These are phyloP conservation scores for Botryotinia narcissicola DNA, from an alignment of 2,329 filamentous ascomycete species.

Conservation along the genomic window DNA sequence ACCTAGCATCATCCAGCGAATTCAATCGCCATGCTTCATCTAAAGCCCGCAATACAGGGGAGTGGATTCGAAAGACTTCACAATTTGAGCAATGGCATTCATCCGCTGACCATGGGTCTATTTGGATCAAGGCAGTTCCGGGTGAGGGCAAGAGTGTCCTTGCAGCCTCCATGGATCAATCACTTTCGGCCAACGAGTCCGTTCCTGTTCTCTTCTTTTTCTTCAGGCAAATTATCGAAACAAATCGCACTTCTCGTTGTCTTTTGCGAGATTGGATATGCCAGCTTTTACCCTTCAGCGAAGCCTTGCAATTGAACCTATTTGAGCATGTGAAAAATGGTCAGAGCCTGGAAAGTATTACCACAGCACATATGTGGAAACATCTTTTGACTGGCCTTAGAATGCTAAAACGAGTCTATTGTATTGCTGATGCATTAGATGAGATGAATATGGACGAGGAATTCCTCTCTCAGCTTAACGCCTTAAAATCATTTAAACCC, in stretches of 20 bases:
- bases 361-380: conserved; percentile 36
- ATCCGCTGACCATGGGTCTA: conserved; percentile 38
- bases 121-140: conserved; percentile 49
- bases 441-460: conserved; percentile 45
- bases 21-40: conserved; percentile 28
- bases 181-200: conserved; percentile 7
- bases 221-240: conserved; percentile 41
- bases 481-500: conserved; percentile 39
- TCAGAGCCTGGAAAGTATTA: conserved; percentile 20
- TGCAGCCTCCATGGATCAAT: conserved; percentile 32
- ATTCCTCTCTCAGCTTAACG: conserved; percentile 40
- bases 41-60: conserved; percentile 26
- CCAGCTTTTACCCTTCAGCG: conserved; percentile 37
- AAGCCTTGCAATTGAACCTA: neutral
- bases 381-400: conserved; percentile 31
- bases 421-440: conserved; percentile 51
- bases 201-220: conserved; percentile 41
- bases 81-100: conserved; percentile 27
- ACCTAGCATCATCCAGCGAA: conserved; percentile 24
- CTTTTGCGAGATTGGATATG: conserved; percentile 39
- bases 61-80: conserved; percentile 29
- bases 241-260: conserved; percentile 34
- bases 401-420: conserved; percentile 38
- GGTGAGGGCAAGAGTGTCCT: conserved; percentile 47
- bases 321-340: neutral